phyloP scores from a whole-genome alignment of 2,329 filamentous ascomycete genomes.

The Microsporum audouinii region DNA sequence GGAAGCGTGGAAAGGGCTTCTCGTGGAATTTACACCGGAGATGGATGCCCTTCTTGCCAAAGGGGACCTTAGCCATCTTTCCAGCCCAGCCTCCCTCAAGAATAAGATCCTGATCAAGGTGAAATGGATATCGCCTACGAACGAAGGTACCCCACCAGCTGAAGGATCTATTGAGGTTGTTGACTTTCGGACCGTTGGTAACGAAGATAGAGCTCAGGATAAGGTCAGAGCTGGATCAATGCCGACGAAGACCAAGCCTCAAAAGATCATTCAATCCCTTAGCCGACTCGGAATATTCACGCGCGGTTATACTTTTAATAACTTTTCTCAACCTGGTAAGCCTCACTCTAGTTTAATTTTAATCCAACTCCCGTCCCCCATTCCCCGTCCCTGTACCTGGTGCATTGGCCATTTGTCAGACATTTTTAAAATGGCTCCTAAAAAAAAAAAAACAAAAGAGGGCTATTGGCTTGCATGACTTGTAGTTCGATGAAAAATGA shows the following conservation, averaged over 20 bases:
- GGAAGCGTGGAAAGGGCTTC: slow-evolving; percentile 65
- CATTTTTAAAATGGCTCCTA: not conserved
- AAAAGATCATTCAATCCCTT: slow-evolving; percentile 60
- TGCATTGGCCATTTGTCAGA: slow-evolving; percentile 3
- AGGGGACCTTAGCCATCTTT: slow-evolving; percentile 39
- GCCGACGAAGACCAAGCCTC: slow-evolving; percentile 29
- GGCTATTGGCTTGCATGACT: not conserved
- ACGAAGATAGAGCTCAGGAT: slow-evolving; percentile 26
- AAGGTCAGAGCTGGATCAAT: not conserved
- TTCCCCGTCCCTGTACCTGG: not conserved
- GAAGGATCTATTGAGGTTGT: slow-evolving; percentile 3
- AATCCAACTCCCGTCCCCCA: not conserved
- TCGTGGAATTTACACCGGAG: slow-evolving; percentile 56
- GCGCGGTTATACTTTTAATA: slow-evolving; percentile 67
- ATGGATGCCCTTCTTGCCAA: slow-evolving; percentile 38
- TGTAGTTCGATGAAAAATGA: not conserved
- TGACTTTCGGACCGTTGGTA: slow-evolving; percentile 21
- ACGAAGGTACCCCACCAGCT: not conserved
- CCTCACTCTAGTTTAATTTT: slow-evolving; percentile 16
- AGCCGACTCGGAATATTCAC: slow-evolving; percentile 74
- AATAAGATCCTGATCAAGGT: slow-evolving; percentile 78
- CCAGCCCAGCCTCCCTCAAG: slow-evolving; percentile 58
- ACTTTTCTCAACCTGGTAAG: slow-evolving; percentile 55
- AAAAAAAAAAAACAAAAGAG: not conserved
- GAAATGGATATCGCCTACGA: slow-evolving; percentile 46